Percentiles rank a stretch among this genome's conserved stretches.
Evolutionary conservation across 179 eudicot genomes (phyloP).

Genomic region (Camellia oleifera): DNA sequence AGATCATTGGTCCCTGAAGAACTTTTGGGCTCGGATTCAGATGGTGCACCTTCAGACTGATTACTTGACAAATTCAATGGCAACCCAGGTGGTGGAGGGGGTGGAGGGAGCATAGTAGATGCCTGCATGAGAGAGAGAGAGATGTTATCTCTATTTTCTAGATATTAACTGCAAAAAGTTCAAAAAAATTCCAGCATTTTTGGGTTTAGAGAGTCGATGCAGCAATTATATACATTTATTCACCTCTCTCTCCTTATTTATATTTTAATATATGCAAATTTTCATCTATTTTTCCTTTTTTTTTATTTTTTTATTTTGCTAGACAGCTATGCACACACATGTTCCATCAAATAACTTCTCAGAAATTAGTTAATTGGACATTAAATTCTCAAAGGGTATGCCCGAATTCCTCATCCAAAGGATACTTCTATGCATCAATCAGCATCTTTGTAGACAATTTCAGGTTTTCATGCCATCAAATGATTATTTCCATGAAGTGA

Average conservation of each 20-base stretch:
- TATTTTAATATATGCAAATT: neutral
- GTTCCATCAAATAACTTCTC: neutral
- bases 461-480: neutral
- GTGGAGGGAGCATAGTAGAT: constrained; percentile 58
- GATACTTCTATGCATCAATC: neutral
- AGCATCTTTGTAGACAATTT: neutral
- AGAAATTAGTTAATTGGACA: neutral
- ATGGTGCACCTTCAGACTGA: constrained; percentile 42
- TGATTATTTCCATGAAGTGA: neutral
- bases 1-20: constrained; percentile 48
- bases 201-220: neutral
- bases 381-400: neutral
- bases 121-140: constrained; percentile 34
- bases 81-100: constrained; percentile 82
- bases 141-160: neutral
- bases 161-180: neutral
- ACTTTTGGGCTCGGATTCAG: constrained; percentile 50
- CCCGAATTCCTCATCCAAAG: neutral
- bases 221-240: neutral
- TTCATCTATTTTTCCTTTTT: neutral
- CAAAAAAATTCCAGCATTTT: neutral
- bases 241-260: neutral
- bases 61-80: constrained; percentile 38
- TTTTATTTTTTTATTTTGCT: neutral
- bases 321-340: neutral